Percentiles rank a stretch among this genome's conserved stretches.
These are phyloP conservation scores for Strigomonas culicis DNA, from an alignment of 208 protist genomes.

Conservation along the genomic window DNA sequence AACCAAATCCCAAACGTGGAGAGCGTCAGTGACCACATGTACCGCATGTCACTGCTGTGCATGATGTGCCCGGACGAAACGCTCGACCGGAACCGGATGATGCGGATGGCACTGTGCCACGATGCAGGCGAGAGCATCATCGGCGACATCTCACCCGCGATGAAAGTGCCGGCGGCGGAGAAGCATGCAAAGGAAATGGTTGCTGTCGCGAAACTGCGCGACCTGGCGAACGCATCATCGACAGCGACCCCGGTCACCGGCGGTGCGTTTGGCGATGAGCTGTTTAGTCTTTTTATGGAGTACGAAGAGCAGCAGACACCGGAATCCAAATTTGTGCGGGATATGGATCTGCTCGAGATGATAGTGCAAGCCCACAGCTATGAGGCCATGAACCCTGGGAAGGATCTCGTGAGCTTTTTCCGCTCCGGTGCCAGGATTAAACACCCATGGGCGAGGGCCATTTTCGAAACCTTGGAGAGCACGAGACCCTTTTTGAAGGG, in stretches of 20 bases:
- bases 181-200: slow-evolving; percentile 65
- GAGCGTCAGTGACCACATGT: slow-evolving; percentile 92
- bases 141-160: slow-evolving; percentile 83
- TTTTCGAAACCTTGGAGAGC: slow-evolving; percentile 55
- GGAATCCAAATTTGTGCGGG: slow-evolving; percentile 87
- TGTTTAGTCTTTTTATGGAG: slow-evolving; percentile 73
- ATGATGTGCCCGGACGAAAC: slow-evolving; percentile 87
- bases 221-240: slow-evolving; percentile 22
- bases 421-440: slow-evolving; percentile 57
- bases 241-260: slow-evolving; percentile 9
- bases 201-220: slow-evolving; percentile 52
- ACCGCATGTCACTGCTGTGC: slow-evolving; percentile 87
- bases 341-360: slow-evolving; percentile 93
- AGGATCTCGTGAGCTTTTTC: slow-evolving; percentile 79
- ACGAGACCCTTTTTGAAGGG: slow-evolving; percentile 27
- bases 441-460: slow-evolving; percentile 70
- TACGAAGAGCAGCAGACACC: slow-evolving; percentile 82
- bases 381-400: slow-evolving; percentile 61
- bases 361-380: slow-evolving; percentile 88
- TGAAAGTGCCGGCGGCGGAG: slow-evolving; percentile 78
- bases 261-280: slow-evolving; percentile 43
- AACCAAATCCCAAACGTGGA: slow-evolving; percentile 61
- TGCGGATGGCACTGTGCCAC: slow-evolving; percentile 89
- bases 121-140: slow-evolving; percentile 86
- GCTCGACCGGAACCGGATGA: slow-evolving; percentile 67